Base-by-base conservation (phyloP, 2,329 filamentous ascomycete species). In the Fusarium beomiforme region DNA sequence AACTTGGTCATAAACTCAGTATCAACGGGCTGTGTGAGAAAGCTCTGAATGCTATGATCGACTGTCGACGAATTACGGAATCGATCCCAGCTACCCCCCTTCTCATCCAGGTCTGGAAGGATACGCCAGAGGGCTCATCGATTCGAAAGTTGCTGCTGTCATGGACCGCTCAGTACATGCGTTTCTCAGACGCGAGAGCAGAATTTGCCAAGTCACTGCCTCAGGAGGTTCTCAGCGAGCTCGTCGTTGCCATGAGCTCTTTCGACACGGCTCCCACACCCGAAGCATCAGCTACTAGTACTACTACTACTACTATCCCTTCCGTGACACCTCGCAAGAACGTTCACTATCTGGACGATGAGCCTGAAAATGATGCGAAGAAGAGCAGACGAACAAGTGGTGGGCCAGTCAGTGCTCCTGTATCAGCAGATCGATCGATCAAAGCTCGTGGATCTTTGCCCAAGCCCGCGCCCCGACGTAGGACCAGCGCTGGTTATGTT, bases 111-210 rank as follows among this genome's bases (percentile, higher is more conserved):
- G 88, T 89, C 10, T 91, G 89, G 88, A 84, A 86, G 51, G 87
- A 90, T 55, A 90, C 88, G 0, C 87, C 88, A 0, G 87, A 88
- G 69, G 88, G 88, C 12, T 90, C 88, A 5, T 84, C 87, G 2
- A 87, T 91, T 51, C 84, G 89, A 41, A 83, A 84, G 65, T 84
- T 91, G 39, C 83, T 91, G 17, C 80, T 90, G 6, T 85, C 83
- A 14, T 91, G 89, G 89, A 87, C 88, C 3, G 88, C 88, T 29
- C 89, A 91, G 77, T 90, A 90, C 72, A 89, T 90, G 81, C 81
- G 87, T 43, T 86, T 86, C 1, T 89, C 87, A 6, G 85, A 88
- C 24, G 83, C 84, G 3, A 83, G 87, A 21, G 82, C 85, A 12
- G 86, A 88, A 65, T 90, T 90, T 73, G 89, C 87, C 44, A 87